These are phyloP conservation scores for Wallacemonas sp. DNA, from an alignment of 208 protist genomes.

Conservation along the genomic window DNA sequence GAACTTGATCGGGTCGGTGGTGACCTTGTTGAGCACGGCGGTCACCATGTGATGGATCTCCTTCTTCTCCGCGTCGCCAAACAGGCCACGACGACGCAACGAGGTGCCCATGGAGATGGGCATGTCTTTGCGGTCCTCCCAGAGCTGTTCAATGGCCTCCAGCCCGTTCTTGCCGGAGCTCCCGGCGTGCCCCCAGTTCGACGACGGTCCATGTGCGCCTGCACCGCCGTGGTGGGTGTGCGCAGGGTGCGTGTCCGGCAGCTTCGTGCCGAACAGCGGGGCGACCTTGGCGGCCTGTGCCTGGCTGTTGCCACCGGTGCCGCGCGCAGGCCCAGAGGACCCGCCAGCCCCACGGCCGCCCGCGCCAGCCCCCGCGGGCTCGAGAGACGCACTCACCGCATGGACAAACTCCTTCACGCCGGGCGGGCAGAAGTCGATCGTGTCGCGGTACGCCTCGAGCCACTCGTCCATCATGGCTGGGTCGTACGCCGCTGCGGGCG, in stretches of 20 bases:
- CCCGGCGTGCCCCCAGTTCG: neutral
- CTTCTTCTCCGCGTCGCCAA: slow-evolving; percentile 69
- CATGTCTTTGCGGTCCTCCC: slow-evolving; percentile 67
- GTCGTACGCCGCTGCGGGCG: slow-evolving; percentile 21
- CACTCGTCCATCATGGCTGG: slow-evolving; percentile 20
- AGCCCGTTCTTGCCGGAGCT: slow-evolving; percentile 23
- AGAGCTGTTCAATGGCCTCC: slow-evolving; percentile 49
- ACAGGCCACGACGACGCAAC: slow-evolving; percentile 60
- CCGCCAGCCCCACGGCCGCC: no score
- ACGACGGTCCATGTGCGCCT: slow-evolving; percentile 2
- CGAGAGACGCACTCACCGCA: neutral
- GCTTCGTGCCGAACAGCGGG: neutral
- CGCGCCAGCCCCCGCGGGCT: neutral
- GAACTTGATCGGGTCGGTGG: slow-evolving; percentile 72
- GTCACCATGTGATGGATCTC: slow-evolving; percentile 78
- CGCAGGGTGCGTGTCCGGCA: neutral
- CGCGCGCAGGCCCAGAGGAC: neutral
- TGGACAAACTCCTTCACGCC: slow-evolving; percentile 40
- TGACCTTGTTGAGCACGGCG: slow-evolving; percentile 84
- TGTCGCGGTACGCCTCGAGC: slow-evolving; percentile 37
- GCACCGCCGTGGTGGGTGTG: slow-evolving; percentile 1
- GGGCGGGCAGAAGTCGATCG: slow-evolving; percentile 25
- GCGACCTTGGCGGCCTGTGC: neutral
- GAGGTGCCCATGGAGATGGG: slow-evolving; percentile 54
- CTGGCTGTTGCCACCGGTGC: neutral